Evolutionary conservation across 1,139 yeast genomes (phyloP).

Genomic region (Yamadazyma jaroonii): DNA sequence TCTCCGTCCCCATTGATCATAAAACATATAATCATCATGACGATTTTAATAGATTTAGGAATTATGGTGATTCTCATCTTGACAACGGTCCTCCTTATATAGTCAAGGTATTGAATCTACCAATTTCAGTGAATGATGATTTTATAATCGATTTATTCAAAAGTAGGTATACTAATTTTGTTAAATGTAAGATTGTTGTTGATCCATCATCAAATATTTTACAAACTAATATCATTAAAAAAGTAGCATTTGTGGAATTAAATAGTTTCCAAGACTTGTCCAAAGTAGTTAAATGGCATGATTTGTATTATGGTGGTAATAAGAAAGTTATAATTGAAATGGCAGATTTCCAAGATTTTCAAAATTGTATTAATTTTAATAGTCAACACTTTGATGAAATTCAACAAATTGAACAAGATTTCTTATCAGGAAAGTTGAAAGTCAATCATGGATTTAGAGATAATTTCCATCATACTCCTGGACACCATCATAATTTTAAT

Average conservation of each 20-base stretch:
- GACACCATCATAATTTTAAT: conserved; percentile 4
- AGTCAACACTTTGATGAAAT: conserved; percentile 32
- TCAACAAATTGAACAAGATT: conserved; percentile 30
- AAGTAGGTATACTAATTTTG: conserved; percentile 39
- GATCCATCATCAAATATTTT: conserved; percentile 43
- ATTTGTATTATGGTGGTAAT: conserved; percentile 37
- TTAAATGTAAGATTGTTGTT: conserved; percentile 40
- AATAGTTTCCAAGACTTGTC: conserved; percentile 43
- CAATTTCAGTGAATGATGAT: conserved; percentile 35
- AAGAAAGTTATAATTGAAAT: conserved; percentile 42
- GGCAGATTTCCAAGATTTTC: conserved; percentile 52
- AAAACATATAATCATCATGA: conserved; percentile 10
- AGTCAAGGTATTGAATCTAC: conserved; percentile 51
- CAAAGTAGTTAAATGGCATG: conserved; percentile 46
- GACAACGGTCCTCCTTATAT: conserved; percentile 56
- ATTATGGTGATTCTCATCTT: conserved; percentile 5
- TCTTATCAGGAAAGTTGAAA: conserved; percentile 21
- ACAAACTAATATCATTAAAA: conserved; percentile 40
- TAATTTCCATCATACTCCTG: not conserved
- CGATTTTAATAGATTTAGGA: conserved; percentile 2
- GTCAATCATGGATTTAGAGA: conserved; percentile 3
- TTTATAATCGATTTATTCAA: conserved; percentile 43
- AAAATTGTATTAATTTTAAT: conserved; percentile 41
- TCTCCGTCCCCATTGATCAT: conserved; percentile 52
- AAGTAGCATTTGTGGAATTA: conserved; percentile 64